phyloP scores from a whole-genome alignment of 495 filamentous ascomycete species.

The Penicillium diatomitis region DNA sequence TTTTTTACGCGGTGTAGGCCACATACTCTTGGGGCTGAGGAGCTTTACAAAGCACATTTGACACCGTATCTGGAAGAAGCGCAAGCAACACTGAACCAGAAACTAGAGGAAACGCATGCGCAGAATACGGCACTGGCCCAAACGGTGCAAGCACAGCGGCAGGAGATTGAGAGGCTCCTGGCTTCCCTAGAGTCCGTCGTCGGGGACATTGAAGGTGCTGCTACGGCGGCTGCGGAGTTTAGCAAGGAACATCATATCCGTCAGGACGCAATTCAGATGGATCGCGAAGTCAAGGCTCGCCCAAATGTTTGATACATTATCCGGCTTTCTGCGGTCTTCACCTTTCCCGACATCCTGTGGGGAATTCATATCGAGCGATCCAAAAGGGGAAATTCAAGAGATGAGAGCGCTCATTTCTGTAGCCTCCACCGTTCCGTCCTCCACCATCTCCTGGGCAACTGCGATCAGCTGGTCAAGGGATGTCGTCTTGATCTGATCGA shows the following conservation, averaged over 20 bases:
- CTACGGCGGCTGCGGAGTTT: conserved; percentile 36
- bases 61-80: conserved; percentile 55
- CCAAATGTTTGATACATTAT: conserved; percentile 10
- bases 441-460: conserved; percentile 40
- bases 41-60: conserved; percentile 62
- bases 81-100: conserved; percentile 49
- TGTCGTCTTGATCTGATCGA: conserved; percentile 26
- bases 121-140: conserved; percentile 57
- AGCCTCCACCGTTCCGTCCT: conserved; percentile 37
- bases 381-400: conserved; percentile 13
- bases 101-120: conserved; percentile 50
- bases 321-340: no score
- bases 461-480: conserved; percentile 23
- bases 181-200: conserved; percentile 56
- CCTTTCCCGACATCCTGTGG: no score
- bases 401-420: conserved; percentile 28
- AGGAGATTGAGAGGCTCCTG: conserved; percentile 64
- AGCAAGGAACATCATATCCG: conserved; percentile 30
- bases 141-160: conserved; percentile 55
- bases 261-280: conserved; percentile 35
- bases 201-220: conserved; percentile 60
- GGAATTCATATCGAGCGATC: no score
- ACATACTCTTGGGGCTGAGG: conserved; percentile 62
- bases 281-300: conserved; percentile 30
- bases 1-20: conserved; percentile 40